phyloP scores from a whole-genome alignment of 1,139 yeast genomes.

The Candida sanyaensis region DNA sequence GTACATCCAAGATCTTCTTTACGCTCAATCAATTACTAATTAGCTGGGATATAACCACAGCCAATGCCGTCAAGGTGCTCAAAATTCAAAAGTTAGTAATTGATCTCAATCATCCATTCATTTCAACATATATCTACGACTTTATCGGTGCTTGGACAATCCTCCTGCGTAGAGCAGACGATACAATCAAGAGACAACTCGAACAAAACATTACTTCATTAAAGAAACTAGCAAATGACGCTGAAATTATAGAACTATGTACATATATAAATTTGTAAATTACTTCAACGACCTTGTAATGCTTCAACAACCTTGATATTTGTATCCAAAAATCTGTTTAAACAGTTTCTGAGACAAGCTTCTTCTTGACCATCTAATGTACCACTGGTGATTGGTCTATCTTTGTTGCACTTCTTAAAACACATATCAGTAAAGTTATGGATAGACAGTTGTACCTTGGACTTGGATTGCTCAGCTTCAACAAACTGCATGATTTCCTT shows the following conservation, averaged over 20 bases:
- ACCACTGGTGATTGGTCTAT: constrained; percentile 48
- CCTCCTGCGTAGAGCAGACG: constrained; percentile 9
- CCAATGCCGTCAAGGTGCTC: constrained; percentile 17
- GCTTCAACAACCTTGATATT: constrained; percentile 79
- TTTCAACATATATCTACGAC: constrained; percentile 35
- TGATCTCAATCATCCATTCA: constrained; percentile 19
- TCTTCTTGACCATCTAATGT: constrained; percentile 63
- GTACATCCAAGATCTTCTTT: constrained; percentile 31
- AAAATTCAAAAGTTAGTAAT: constrained; percentile 21
- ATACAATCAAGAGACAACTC: neutral
- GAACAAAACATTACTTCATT: constrained; percentile 10
- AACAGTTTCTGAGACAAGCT: constrained; percentile 74
- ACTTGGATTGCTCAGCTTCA: constrained; percentile 82
- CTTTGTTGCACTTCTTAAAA: constrained; percentile 78
- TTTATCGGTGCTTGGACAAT: constrained; percentile 34
- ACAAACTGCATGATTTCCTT: constrained; percentile 75
- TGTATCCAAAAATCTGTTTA: constrained; percentile 84
- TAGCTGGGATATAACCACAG: constrained; percentile 21
- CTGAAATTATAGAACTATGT: constrained; percentile 10
- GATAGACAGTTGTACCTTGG: constrained; percentile 84
- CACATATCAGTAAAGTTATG: constrained; percentile 89
- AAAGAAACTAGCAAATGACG: constrained; percentile 4
- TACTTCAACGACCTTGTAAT: constrained; percentile 33
- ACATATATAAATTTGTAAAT: constrained; percentile 7
- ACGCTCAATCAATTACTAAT: constrained; percentile 31